These are phyloP conservation scores for Daldinia sp. DNA, from an alignment of 2,329 filamentous ascomycete species.

Conservation along the genomic window DNA sequence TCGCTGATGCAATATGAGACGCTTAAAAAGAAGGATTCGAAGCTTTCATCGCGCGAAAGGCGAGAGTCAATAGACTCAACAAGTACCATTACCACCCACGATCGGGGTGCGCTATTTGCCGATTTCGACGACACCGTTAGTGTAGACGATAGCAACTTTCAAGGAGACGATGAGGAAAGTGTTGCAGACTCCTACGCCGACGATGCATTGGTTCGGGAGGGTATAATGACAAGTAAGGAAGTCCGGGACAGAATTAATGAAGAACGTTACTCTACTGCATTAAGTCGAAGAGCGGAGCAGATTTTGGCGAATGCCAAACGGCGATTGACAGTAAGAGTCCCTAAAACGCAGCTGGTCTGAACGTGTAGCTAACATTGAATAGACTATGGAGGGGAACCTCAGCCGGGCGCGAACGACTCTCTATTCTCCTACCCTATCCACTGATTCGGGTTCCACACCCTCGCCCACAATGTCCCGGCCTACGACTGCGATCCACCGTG, in stretches of 20 bases:
- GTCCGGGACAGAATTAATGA: slow-evolving; percentile 52
- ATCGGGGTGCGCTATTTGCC: slow-evolving; percentile 59
- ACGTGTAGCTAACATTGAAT: slow-evolving; percentile 38
- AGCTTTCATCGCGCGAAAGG: slow-evolving; percentile 55
- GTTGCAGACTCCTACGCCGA: slow-evolving; percentile 65
- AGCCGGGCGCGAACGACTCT: slow-evolving; percentile 78
- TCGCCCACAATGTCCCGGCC: slow-evolving; percentile 58
- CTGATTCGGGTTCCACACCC: slow-evolving; percentile 59
- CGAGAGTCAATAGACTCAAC: slow-evolving; percentile 66
- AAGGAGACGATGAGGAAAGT: slow-evolving; percentile 73
- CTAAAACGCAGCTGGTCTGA: neutral
- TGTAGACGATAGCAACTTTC: slow-evolving; percentile 70
- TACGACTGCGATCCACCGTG: slow-evolving; percentile 49
- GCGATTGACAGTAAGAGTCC: slow-evolving; percentile 75
- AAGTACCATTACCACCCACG: slow-evolving; percentile 65
- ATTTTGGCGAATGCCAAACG: slow-evolving; percentile 94
- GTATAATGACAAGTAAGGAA: slow-evolving; percentile 40
- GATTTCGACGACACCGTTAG: slow-evolving; percentile 70
- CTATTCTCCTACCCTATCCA: slow-evolving; percentile 54
- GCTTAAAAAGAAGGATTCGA: slow-evolving; percentile 55
- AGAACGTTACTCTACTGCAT: slow-evolving; percentile 74
- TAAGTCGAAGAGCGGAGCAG: slow-evolving; percentile 85
- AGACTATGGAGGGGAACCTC: slow-evolving; percentile 95
- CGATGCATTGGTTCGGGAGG: slow-evolving; percentile 51
- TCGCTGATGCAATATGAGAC: slow-evolving; percentile 48